These are phyloP conservation scores for Apiospora rasikravindrae DNA, from an alignment of 2,329 filamentous ascomycete species.

Conservation along the genomic window DNA sequence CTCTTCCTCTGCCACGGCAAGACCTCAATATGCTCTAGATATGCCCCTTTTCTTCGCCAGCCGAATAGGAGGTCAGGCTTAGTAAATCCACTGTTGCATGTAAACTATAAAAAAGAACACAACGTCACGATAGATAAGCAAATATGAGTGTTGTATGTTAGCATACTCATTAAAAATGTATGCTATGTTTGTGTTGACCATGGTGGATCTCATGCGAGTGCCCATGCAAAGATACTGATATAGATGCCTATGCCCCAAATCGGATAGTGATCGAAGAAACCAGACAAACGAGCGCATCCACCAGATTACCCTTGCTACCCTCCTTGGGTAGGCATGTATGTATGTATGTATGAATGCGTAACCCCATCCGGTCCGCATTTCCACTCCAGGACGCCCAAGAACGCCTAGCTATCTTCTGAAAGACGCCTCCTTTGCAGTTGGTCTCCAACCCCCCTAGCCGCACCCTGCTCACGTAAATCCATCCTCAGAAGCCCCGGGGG, in stretches of 20 bases:
- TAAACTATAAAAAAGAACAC: too few species aligned
- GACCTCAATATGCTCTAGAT: too few species aligned
- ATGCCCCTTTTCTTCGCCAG: neutral
- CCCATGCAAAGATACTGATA: neutral
- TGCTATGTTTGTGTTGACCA: neutral
- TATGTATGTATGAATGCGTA: neutral
- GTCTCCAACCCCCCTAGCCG: neutral
- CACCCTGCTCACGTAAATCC: neutral
- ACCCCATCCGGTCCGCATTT: neutral
- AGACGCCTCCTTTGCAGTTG: neutral
- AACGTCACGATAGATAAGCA: neutral
- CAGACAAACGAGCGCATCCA: neutral
- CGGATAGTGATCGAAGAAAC: neutral
- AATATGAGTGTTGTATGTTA: neutral
- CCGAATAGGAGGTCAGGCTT: neutral
- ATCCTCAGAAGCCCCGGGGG: neutral
- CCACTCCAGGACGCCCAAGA: slow-evolving; percentile 6
- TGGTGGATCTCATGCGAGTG: neutral
- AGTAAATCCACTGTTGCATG: too few species aligned
- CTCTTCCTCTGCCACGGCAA: too few species aligned
- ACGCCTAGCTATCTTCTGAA: slow-evolving; percentile 1
- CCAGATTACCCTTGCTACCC: slow-evolving; percentile 3
- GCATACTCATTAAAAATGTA: neutral
- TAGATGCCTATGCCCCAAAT: neutral
- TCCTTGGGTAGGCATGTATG: neutral